Percentiles rank a stretch among this genome's conserved stretches.
Evolutionary conservation across 2,329 filamentous ascomycete genomes (phyloP).

Genomic region (Talaromyces sp.): DNA sequence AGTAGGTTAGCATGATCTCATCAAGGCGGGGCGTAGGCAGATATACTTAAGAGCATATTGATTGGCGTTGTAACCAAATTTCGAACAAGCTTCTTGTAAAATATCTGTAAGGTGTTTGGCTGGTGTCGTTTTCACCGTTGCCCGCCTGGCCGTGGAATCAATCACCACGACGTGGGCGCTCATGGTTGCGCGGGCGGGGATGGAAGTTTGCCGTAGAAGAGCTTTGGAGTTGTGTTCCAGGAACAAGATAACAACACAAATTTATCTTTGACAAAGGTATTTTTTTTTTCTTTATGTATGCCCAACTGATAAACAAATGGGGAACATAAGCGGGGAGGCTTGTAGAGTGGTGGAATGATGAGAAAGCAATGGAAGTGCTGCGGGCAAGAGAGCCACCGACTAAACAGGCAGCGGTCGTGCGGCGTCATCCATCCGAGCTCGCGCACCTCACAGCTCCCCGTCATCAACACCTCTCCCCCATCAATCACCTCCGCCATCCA

Average conservation of each 20-base stretch:
- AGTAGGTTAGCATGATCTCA: constrained; percentile 14
- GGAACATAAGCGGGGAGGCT: constrained; percentile 2
- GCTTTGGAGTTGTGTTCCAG: neutral
- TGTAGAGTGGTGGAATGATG: constrained; percentile 17
- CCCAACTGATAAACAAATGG: neutral
- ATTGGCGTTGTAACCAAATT: constrained; percentile 71
- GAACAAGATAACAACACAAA: neutral
- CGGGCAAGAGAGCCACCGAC: constrained; percentile 12
- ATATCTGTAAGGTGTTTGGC: constrained; percentile 82
- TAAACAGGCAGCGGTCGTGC: constrained; percentile 33
- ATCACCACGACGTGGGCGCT: constrained; percentile 87
- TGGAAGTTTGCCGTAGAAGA: neutral
- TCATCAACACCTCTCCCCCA: constrained; percentile 29
- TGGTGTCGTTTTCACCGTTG: constrained; percentile 80
- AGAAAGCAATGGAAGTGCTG: constrained; percentile 30
- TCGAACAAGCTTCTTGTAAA: constrained; percentile 81
- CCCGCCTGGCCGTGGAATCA: constrained; percentile 74
- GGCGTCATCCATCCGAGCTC: constrained; percentile 41
- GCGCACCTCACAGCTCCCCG: constrained; percentile 34
- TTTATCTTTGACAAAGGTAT: no score
- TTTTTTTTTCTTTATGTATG: no score
- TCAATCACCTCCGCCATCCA: constrained; percentile 20
- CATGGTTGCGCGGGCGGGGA: constrained; percentile 56
- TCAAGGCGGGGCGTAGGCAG: neutral
- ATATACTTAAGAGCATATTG: constrained; percentile 79